Evolutionary conservation across 2,329 filamentous ascomycete genomes (phyloP), one percentile per base, ranked within the genome.

Genomic region (Dothideomycetidae sp.): DNA sequence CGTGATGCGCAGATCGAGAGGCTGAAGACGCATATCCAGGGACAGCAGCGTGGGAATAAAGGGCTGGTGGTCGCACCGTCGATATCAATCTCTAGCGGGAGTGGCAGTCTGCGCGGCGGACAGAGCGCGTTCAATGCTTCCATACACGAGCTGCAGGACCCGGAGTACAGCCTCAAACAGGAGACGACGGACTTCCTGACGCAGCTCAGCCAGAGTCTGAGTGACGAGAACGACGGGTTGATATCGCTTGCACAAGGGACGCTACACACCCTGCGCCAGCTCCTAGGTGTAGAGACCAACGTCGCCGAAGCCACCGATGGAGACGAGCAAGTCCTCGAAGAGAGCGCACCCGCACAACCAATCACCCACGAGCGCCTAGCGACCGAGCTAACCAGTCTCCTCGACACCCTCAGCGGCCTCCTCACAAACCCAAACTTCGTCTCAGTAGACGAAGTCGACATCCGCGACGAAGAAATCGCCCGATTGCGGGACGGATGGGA

Each of bases 361-460:
- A 33, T 59, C 64, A 3, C 57, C 68, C 75, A 83, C 48, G 80
- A 86, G 31, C 70, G 65, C 4, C 59, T 96, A 43, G 74, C 79
- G 1, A 54, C 61, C 5, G 81, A 92, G 45, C 73, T 94, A 60
- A 78, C 86, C 37, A 65, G 65, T 5, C 76, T 93, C 7, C 67
- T 96, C 42, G 75, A 81, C 21, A 84, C 93, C 52, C 70, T 98
- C 45, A 73, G 81, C 46, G 79, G 71, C 2, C 73, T 98, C 26
- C 67, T 98, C 31, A 94, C 85, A 5, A 96, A 96, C 52, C 90
- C 90, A 1, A 93, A 86, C 2, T 98, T 96, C 55, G 90, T 94
- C 10, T 82, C 88, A 0, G 74, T 96, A 14, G 90, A 96, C 50
- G 90, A 96, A 56, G 84, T 98, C 2, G 78, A 92, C 52, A 62